phyloP scores from a whole-genome alignment of 202 grass and related monocot genomes.

The Dendrocalamus latiflorus region DNA sequence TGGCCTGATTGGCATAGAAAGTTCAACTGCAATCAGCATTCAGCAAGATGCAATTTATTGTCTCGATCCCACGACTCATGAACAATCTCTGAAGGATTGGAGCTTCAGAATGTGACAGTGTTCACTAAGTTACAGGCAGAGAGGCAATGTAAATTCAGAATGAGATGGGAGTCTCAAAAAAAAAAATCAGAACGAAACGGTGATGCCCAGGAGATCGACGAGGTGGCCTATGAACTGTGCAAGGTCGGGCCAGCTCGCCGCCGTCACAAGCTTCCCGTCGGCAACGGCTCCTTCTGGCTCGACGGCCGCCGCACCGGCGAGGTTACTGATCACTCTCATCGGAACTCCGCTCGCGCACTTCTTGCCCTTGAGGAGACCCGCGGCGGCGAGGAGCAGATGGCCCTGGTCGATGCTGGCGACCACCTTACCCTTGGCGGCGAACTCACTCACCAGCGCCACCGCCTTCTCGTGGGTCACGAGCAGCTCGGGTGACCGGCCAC shows the following conservation, averaged over 20 bases:
- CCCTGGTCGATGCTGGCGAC: conserved; percentile 38
- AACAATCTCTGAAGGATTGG: not conserved
- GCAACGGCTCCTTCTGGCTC: not conserved
- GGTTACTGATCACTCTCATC: conserved; percentile 19
- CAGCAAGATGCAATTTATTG: not conserved
- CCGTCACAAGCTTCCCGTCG: conserved; percentile 26
- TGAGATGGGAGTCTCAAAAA: no score
- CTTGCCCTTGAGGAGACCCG: conserved; percentile 27
- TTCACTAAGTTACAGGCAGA: not conserved
- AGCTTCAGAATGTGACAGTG: not conserved
- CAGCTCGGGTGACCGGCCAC: conserved; percentile 34
- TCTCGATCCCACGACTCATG: not conserved
- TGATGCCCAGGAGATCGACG: conserved; percentile 4
- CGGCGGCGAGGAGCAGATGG: conserved; percentile 30
- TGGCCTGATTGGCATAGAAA: no score
- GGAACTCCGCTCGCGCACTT: conserved; percentile 24
- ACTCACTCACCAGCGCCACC: conserved; percentile 15
- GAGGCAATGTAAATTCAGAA: not conserved
- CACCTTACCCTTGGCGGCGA: conserved; percentile 26
- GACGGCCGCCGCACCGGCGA: not conserved
- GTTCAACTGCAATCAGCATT: no score
- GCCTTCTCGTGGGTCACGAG: conserved; percentile 13
- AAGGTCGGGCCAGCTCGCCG: conserved; percentile 28
- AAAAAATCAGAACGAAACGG: conserved; percentile 23
- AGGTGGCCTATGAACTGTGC: conserved; percentile 18